Conservation (phyloP, 2,329 filamentous ascomycete genomes). For the Verruconis gallopava region DNA sequence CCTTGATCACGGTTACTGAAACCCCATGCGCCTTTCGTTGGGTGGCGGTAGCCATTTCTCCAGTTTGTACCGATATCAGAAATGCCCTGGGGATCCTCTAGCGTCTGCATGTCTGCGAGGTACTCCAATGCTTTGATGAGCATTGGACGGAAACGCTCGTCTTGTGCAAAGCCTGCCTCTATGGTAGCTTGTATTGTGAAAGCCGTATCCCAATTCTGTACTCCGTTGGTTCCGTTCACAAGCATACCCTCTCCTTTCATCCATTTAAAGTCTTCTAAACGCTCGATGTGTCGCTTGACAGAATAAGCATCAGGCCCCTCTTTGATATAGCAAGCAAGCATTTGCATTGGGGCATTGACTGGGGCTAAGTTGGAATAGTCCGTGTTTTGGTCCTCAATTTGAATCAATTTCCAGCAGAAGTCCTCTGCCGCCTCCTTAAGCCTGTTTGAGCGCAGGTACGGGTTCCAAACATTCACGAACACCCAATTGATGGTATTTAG, state of each 20-base stretch:
- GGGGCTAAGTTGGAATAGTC: conserved; percentile 76
- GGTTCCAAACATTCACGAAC: conserved; percentile 67
- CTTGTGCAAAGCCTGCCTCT: conserved; percentile 63
- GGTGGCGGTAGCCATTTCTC: conserved; percentile 56
- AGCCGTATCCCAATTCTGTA: conserved; percentile 92
- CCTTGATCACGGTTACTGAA: conserved; percentile 90
- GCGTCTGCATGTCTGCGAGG: conserved; percentile 81
- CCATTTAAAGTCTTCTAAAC: conserved; percentile 80
- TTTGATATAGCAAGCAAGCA: conserved; percentile 70
- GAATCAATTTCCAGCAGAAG: conserved; percentile 70
- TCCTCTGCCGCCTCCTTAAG: conserved; percentile 62
- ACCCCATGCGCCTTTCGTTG: conserved; percentile 85
- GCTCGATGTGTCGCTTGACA: conserved; percentile 65
- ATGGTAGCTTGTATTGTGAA: conserved; percentile 76
- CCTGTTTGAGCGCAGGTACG: conserved; percentile 54
- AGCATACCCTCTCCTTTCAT: conserved; percentile 87
- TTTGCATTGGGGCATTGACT: conserved; percentile 83
- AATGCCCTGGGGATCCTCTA: conserved; percentile 54
- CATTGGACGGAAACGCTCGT: conserved; percentile 71
- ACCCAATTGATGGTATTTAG: conserved; percentile 69
- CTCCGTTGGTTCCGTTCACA: conserved; percentile 93
- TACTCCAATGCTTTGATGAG: conserved; percentile 71
- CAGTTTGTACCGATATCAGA: conserved; percentile 14
- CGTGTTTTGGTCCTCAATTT: conserved; percentile 88
- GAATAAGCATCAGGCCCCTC: conserved; percentile 64